Evolutionary conservation across 169 alveolate genomes (phyloP), one percentile per base, ranked within the genome.

Genomic region (Cryptosporidium sp.): DNA sequence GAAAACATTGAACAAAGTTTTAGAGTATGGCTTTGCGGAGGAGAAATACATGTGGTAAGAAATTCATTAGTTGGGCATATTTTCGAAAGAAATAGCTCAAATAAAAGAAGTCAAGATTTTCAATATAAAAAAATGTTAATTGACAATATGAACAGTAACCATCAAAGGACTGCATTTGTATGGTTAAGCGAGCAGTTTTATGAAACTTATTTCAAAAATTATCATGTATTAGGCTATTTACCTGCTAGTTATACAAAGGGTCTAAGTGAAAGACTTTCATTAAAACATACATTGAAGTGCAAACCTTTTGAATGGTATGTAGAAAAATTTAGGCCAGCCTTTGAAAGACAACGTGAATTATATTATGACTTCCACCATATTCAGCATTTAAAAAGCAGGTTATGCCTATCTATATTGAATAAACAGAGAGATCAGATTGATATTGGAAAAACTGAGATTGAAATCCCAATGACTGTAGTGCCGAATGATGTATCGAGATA

Each of bases 11-110:
- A 92, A 62, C 94, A 91, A 84, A 84, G 86, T 31, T 37, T 89
- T 6, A 59, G 93, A 70, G 86, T 91, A 7, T 93, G 96, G 96
- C 91, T 92, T 18, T 93, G 94, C 35, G 96, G 96, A 0, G 96
- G 96, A 21, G 95, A 93, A 73, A 93, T 93, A 37, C 89, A 80
- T 41, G 89, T 80, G 29, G 75, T 80, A 31, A 80, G 89, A 29
- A 50, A 80, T 48, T 80, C 89, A 26, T 62, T 80, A 80, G 89
- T 80, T 21, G 89, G 89, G 23, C 89, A 92, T 55, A 70, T 85
- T 33, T 69, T 86, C 26, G 85, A 86, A 26, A 85, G 85, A 48
- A 85, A 58, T n/a, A 67, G 67, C 39, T 18, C 73, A 14, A 31
- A 73, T 29, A 51, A 59, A 50, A 61, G 85, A 75, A 41, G 68